Evolutionary conservation across 257 asterid species (phyloP), one percentile per base, ranked within the genome.

Genomic region (Mentha longifolia): DNA sequence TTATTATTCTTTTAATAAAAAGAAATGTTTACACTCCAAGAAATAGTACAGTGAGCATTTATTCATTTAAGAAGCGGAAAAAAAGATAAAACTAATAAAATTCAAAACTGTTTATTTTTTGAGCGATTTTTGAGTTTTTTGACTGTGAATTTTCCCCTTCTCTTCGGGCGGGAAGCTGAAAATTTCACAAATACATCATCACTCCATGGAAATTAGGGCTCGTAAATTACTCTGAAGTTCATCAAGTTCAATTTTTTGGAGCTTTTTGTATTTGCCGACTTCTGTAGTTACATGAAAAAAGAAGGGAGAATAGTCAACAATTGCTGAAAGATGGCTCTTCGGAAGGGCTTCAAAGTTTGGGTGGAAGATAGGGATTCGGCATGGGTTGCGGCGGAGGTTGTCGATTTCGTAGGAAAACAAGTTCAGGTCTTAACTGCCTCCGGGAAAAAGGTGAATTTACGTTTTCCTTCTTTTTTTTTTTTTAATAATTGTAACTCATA

Each of bases 261-360:
- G 70, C 20, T 37, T 20, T 47, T 56, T 52, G 9, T 47, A 16
- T 49, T 49, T 9, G 11, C 42, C 41, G 41, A 22, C 52, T 20
- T 56, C 33, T 62, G 80, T 63, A 72, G 64, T 46, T 62, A 45
- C 67, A 55, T 68, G 65, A 68, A 65, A 72, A 64, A 61, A 61
- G 50, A 42, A 50, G 69, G 39, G 43, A 60, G 14, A 33, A 22
- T n/a, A 33, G 50, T 11, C 8, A 31, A 59, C 55, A 33, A 8
- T 35, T 67, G 59, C 39, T 52, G 77, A 52, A 80, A 71, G 50
- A 95, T 95, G 99, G 39, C 85, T 57, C 87, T 92, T 30, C 86
- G 95, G 51, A 95, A 83, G 77, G 97, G 94, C 57, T 81, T 95
- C 30, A 88, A 81, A 52, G 97, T 92, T 37, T 95, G 99, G 99